phyloP scores from a whole-genome alignment of 257 asterid genomes.

The Solanum raphanifolium region DNA sequence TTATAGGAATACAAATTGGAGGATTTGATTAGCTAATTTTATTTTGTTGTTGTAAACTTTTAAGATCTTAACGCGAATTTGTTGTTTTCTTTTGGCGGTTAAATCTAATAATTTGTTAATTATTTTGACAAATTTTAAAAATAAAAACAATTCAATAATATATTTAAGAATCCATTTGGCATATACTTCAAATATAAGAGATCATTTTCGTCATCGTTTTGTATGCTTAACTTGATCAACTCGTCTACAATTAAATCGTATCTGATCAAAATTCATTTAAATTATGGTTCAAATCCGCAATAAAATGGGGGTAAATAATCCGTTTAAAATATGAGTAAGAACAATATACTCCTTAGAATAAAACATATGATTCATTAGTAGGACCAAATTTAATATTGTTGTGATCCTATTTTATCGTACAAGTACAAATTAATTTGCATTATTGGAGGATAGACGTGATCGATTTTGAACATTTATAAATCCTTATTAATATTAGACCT shows the following conservation, averaged over 20 bases:
- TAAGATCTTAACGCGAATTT: neutral
- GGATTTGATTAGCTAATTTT: neutral
- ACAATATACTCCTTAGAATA: neutral
- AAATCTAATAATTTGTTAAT: neutral
- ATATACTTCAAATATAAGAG: neutral
- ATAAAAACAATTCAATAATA: neutral
- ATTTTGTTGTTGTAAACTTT: neutral
- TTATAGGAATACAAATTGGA: neutral
- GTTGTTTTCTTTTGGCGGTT: neutral
- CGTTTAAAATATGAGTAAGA: too few relatives aligned
- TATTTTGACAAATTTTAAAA: neutral
- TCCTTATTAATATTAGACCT: neutral
- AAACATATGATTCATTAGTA: neutral
- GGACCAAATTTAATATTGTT: neutral
- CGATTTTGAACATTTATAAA: neutral
- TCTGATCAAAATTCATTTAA: too few relatives aligned
- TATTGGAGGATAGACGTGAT: neutral
- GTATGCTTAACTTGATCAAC: neutral
- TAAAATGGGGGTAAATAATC: too few relatives aligned
- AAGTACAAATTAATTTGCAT: neutral
- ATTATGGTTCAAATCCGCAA: too few relatives aligned
- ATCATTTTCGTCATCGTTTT: neutral
- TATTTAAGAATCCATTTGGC: neutral
- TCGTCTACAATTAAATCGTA: neutral
- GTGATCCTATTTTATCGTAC: neutral